Conservation (phyloP, 108 stramenopile species). For the Skeletonema marinoi region DNA sequence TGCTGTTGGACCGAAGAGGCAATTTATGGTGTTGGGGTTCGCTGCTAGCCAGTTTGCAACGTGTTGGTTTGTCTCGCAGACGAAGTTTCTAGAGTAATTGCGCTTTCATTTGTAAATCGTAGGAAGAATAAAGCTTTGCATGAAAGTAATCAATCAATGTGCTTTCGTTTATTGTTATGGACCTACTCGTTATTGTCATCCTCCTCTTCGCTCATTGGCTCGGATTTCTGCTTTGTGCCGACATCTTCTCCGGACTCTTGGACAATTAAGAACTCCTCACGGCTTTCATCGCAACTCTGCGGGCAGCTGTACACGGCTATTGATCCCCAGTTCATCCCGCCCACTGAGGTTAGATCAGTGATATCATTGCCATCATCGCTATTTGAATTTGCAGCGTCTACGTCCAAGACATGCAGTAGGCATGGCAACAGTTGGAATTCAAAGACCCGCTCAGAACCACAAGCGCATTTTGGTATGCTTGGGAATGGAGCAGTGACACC, state of each 20-base stretch:
- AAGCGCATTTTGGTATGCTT: conserved; percentile 47
- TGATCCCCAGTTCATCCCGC: conserved; percentile 85
- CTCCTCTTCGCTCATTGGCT: conserved; percentile 7
- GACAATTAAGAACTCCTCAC: conserved; percentile 63
- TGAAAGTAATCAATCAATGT: neutral
- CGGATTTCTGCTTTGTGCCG: neutral
- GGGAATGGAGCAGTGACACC: conserved; percentile 15
- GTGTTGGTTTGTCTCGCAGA: conserved; percentile 91
- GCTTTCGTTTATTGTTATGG: neutral
- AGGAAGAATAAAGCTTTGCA: neutral
- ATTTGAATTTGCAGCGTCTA: conserved; percentile 45
- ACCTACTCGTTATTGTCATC: conserved; percentile 3
- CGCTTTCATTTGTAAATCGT: neutral
- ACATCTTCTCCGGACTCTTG: conserved; percentile 58
- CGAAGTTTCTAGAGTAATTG: conserved; percentile 71
- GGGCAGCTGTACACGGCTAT: conserved; percentile 79
- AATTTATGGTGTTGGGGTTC: conserved; percentile 89
- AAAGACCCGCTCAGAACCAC: conserved; percentile 61
- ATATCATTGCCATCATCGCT: conserved; percentile 9
- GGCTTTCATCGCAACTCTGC: conserved; percentile 47
- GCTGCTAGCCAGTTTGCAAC: conserved; percentile 82
- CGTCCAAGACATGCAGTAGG: conserved; percentile 71
- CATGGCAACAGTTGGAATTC: conserved; percentile 80
- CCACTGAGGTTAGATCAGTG: conserved; percentile 38
- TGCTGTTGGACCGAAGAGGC: conserved; percentile 77